These are phyloP conservation scores for Ammopiptanthus mongolicus DNA, from an alignment of 306 rosid species.

Conservation along the genomic window DNA sequence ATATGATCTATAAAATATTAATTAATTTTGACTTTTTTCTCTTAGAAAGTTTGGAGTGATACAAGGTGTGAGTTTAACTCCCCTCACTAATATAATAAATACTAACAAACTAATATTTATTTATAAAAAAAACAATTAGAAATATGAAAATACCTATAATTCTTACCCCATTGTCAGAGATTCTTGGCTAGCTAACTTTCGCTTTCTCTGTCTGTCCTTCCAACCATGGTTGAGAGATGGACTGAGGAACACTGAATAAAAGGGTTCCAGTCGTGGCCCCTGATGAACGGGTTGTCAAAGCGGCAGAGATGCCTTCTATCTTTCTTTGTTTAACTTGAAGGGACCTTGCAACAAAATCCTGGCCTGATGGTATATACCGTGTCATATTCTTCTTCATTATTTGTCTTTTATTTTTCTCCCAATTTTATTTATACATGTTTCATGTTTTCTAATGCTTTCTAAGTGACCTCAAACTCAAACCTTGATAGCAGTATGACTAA, in stretches of 20 bases:
- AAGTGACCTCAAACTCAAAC: not conserved
- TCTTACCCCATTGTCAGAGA: not conserved
- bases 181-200: not conserved
- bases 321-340: not conserved
- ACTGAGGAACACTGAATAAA: not conserved
- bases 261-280: not conserved
- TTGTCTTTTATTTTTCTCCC: no score
- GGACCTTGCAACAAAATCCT: no score
- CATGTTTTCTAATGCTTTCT: not conserved
- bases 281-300: not conserved
- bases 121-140: no score
- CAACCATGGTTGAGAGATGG: not conserved
- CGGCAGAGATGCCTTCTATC: slow-evolving; percentile 28
- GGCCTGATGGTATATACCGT: slow-evolving; percentile 30
- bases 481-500: not conserved
- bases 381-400: slow-evolving; percentile 29
- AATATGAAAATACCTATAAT: not conserved
- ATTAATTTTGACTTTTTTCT: no score
- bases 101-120: no score
- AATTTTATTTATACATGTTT: not conserved
- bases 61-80: no score
- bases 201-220: not conserved
- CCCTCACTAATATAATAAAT: no score
- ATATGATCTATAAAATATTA: no score
- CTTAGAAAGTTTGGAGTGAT: no score